Evolutionary conservation across 2,329 filamentous ascomycete genomes (phyloP).

Genomic region (Colletotrichum spinosum): DNA sequence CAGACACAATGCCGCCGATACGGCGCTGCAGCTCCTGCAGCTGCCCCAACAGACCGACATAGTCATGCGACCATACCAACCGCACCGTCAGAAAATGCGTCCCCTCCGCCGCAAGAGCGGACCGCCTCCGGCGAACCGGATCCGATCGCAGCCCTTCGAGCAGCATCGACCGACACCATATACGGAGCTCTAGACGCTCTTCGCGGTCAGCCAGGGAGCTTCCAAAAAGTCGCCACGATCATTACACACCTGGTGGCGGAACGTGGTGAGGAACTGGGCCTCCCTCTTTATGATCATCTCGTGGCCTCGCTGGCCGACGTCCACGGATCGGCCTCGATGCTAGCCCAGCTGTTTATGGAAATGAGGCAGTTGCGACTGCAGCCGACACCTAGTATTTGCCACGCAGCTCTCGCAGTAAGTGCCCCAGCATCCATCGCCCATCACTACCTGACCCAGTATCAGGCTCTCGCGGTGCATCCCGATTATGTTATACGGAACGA

Average conservation of each 20-base stretch:
- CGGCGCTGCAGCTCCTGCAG: slow-evolving; percentile 7
- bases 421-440: no score
- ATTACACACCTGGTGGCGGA: slow-evolving; percentile 69
- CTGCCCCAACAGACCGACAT: neutral
- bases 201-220: slow-evolving; percentile 50
- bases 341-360: slow-evolving; percentile 75
- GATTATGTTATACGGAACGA: slow-evolving; percentile 82
- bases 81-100: slow-evolving; percentile 26
- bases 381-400: slow-evolving; percentile 75
- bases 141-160: slow-evolving; percentile 41
- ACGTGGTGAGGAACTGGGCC: slow-evolving; percentile 66
- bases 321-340: slow-evolving; percentile 74
- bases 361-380: slow-evolving; percentile 73
- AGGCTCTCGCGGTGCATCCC: slow-evolving; percentile 84
- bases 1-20: slow-evolving; percentile 19
- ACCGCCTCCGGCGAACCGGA: slow-evolving; percentile 2
- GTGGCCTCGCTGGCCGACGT: slow-evolving; percentile 77
- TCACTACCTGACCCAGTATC: neutral
- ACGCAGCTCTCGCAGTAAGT: slow-evolving; percentile 75
- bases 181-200: slow-evolving; percentile 61
- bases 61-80: neutral
- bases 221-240: slow-evolving; percentile 54
- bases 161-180: slow-evolving; percentile 51
- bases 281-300: slow-evolving; percentile 77
- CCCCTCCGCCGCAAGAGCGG: neutral